phyloP scores from a whole-genome alignment of 345 rosid genomes.

The Noccaea caerulescens region DNA sequence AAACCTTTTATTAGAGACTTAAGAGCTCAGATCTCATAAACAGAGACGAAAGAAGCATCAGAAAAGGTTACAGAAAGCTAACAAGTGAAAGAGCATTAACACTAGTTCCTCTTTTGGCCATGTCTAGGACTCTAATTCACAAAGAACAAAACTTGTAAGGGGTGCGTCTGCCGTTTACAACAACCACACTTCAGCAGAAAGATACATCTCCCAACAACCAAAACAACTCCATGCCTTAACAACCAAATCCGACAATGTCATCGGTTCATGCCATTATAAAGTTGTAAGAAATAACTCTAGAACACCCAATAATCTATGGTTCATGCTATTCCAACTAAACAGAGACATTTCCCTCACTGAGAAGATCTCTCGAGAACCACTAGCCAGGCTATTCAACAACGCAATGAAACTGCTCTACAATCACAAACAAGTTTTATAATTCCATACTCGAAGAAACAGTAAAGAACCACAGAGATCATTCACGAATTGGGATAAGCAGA shows the following conservation, averaged over 20 bases:
- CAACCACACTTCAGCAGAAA: not conserved
- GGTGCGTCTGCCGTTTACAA: not conserved
- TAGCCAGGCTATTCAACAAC: too few relatives aligned
- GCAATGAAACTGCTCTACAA: too few relatives aligned
- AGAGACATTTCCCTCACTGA: too few relatives aligned
- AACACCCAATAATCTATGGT: too few relatives aligned
- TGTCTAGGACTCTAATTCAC: not conserved
- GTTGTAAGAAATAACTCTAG: too few relatives aligned
- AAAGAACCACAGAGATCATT: too few relatives aligned
- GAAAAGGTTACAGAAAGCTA: not conserved
- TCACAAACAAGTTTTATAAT: too few relatives aligned
- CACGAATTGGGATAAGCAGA: not conserved
- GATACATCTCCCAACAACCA: not conserved
- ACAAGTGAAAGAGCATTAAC: not conserved
- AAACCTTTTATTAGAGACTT: not conserved
- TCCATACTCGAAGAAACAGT: too few relatives aligned
- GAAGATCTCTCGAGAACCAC: too few relatives aligned
- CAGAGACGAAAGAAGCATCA: not conserved
- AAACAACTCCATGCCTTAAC: not conserved
- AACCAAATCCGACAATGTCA: too few relatives aligned
- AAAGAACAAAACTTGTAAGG: not conserved
- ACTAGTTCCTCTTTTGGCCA: not conserved
- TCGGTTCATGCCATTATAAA: too few relatives aligned
- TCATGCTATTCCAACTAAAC: too few relatives aligned
- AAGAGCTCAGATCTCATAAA: constrained; percentile 2